phyloP scores from a whole-genome alignment of 257 asterid genomes.

The Jacaranda mimosifolia region DNA sequence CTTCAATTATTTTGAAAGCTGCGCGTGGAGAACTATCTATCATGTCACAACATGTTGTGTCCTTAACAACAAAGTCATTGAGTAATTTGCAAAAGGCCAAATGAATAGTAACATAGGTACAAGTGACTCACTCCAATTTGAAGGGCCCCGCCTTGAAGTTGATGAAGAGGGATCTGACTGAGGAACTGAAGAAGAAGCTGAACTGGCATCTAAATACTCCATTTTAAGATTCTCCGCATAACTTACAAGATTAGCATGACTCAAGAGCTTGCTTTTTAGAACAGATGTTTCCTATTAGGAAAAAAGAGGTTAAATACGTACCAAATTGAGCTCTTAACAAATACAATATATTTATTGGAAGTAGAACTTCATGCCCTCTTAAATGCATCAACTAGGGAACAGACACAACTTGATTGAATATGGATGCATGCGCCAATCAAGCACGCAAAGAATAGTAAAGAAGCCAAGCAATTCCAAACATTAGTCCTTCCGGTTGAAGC shows the following conservation, averaged over 20 bases:
- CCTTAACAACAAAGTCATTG: constrained; percentile 7
- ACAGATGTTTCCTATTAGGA: constrained; percentile 78
- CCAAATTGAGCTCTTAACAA: constrained; percentile 9
- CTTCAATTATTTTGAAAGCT: background rate
- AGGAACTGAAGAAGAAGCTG: constrained; percentile 57
- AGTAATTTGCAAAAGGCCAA: background rate
- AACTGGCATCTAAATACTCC: constrained; percentile 62
- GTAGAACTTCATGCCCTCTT: constrained; percentile 15
- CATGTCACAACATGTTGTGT: background rate
- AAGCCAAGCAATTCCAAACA: background rate
- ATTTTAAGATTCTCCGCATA: constrained; percentile 74
- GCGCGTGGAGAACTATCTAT: background rate
- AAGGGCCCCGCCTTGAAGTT: constrained; percentile 61
- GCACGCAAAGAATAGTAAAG: background rate
- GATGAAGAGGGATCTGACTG: constrained; percentile 80
- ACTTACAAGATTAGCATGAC: constrained; percentile 72
- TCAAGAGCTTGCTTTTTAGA: constrained; percentile 78
- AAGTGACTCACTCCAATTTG: constrained; percentile 78
- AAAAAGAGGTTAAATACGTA: background rate
- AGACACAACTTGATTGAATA: constrained; percentile 20
- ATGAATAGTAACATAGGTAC: background rate
- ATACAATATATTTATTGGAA: constrained; percentile 1
- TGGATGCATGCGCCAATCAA: constrained; percentile 20
- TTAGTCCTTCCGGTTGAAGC: background rate
- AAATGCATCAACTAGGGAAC: constrained; percentile 19